Base-by-base conservation (phyloP, 164 flowering plant species). In the Echeveria elegans region DNA sequence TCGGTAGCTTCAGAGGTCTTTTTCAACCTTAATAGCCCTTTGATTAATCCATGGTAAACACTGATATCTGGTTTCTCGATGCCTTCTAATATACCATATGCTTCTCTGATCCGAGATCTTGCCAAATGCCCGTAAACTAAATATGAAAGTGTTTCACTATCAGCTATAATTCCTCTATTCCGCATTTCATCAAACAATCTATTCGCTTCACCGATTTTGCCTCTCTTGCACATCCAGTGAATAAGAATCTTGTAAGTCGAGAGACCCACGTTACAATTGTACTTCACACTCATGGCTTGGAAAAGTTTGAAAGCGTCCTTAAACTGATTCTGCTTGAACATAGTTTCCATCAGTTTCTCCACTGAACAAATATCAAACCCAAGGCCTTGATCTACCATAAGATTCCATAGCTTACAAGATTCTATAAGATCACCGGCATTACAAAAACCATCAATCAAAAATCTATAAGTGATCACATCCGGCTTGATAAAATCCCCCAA, bases 351-450 rank as follows among this genome's bases (percentile, higher is more conserved):
- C 78, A 93, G 82, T 37, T 70, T 78, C 72, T 87, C 86, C 8
- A 75, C 75, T 2, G 79, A 80, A 14, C 74, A 80, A 4, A 84
- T 26, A 19, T 74, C 85, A 1, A 83, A 79, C 67, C 82, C 86
- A 41, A 87, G 71, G n/a, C 94, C 90, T 63, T 81, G 85, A 66
- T 87, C 92, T 72, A 81, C 84, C 92, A 88, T 86, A 64, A 77
- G 71, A 74, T 89, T 90, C 97, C 97, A 93, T 28, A 90, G 18
- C 64, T 82, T 85, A 32, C 94, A 83, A n/a, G 92, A 96, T 64
- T 89, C 89, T 64, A 89, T 66, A 78, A 85, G 30, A 71, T 88
- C 83, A 24, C 96, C 98, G 34, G 70, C 74, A 30, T 81, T 82
- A 66, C 97, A 93, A 66, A 85, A 93, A 68, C 97, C 97, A 66